phyloP scores from a whole-genome alignment of 2,329 filamentous ascomycete genomes.

The Colletotrichum somersetense region DNA sequence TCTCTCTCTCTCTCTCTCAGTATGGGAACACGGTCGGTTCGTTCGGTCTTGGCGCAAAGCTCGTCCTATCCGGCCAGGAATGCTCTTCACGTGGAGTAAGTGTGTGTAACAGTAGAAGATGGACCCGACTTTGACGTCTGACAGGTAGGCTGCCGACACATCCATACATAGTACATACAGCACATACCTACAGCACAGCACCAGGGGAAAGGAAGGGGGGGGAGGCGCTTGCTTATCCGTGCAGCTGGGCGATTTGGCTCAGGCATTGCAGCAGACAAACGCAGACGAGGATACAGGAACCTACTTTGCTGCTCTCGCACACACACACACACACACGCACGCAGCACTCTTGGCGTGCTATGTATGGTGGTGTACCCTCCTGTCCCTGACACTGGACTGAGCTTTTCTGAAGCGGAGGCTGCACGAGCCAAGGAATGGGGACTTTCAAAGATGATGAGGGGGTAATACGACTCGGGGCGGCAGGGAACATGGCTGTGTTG shows the following conservation, averaged over 20 bases:
- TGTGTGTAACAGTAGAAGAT: background rate
- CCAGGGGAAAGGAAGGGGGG: background rate
- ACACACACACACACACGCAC: background rate
- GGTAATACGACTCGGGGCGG: slow-evolving; percentile 30
- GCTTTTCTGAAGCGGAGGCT: slow-evolving; percentile 22
- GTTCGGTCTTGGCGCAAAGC: background rate
- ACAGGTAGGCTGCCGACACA: background rate
- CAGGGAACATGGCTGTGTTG: slow-evolving; percentile 30
- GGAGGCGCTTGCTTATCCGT: background rate
- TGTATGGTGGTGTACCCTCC: background rate
- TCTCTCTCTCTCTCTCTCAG: background rate
- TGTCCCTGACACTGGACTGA: slow-evolving; percentile 9
- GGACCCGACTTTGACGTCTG: slow-evolving; percentile 5
- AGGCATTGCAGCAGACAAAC: background rate
- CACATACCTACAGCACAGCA: background rate
- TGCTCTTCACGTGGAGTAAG: background rate
- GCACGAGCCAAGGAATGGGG: slow-evolving; percentile 31
- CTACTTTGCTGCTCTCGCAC: background rate
- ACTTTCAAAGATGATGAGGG: background rate
- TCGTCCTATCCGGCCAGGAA: background rate
- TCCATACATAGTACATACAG: background rate
- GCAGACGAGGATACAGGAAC: background rate
- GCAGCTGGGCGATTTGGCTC: background rate
- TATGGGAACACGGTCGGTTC: background rate
- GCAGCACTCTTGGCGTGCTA: background rate